Conservation (phyloP, 1,139 yeast genomes). For the Kurtzmaniella quercitrusa region DNA sequence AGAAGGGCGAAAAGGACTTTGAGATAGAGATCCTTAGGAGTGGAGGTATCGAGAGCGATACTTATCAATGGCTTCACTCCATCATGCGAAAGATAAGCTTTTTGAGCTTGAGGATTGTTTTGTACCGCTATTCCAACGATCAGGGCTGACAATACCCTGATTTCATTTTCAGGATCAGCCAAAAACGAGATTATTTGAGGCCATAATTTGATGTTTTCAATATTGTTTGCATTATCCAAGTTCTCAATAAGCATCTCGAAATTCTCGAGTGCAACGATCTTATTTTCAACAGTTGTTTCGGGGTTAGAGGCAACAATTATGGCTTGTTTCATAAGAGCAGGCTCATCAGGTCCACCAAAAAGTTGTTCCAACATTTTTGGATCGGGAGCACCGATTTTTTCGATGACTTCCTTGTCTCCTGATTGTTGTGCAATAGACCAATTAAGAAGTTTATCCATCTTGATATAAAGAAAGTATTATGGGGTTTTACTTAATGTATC, state of each 20-base stretch:
- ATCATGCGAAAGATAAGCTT: slow-evolving; percentile 51
- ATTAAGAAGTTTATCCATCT: slow-evolving; percentile 82
- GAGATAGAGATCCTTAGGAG: slow-evolving; percentile 36
- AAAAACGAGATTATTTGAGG: slow-evolving; percentile 54
- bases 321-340: slow-evolving; percentile 75
- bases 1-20: slow-evolving; percentile 80
- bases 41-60: slow-evolving; percentile 26
- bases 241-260: slow-evolving; percentile 94
- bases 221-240: slow-evolving; percentile 90
- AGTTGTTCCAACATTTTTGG: slow-evolving; percentile 72
- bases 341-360: slow-evolving; percentile 85
- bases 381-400: slow-evolving; percentile 65
- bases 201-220: slow-evolving; percentile 84
- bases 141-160: slow-evolving; percentile 58
- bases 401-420: slow-evolving; percentile 62
- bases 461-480: slow-evolving; percentile 5
- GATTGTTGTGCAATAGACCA: slow-evolving; percentile 86
- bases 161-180: slow-evolving; percentile 34
- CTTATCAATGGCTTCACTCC: slow-evolving; percentile 47
- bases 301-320: slow-evolving; percentile 59
- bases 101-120: slow-evolving; percentile 75
- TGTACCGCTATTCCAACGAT: slow-evolving; percentile 90
- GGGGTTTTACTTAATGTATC: no score
- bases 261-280: slow-evolving; percentile 79
- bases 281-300: slow-evolving; percentile 60